Conservation (phyloP, 176 grass and related monocot genomes). For the Secale cereale region DNA sequence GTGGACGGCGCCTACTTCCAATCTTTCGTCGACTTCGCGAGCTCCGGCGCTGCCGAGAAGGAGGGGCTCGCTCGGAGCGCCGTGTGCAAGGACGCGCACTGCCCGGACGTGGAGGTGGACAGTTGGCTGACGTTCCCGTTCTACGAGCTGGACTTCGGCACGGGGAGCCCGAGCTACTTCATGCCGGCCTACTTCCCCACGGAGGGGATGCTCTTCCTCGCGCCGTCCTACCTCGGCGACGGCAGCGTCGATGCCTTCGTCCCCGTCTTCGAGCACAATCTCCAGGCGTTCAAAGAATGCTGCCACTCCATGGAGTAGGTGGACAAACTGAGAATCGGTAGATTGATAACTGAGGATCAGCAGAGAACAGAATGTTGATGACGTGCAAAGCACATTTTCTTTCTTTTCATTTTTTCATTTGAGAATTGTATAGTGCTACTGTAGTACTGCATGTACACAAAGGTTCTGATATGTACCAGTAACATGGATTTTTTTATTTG, state of each 20-base stretch:
- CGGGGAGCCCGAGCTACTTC: slow-evolving; percentile 62
- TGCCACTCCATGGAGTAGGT: slow-evolving; percentile 52
- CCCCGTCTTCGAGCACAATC: slow-evolving; percentile 52
- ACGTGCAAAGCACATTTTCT: too few species aligned
- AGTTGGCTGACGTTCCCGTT: slow-evolving; percentile 84
- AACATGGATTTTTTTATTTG: too few species aligned
- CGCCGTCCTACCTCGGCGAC: slow-evolving; percentile 59
- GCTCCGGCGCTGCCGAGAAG: slow-evolving; percentile 32
- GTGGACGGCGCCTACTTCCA: slow-evolving; percentile 70
- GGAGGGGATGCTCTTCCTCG: slow-evolving; percentile 62
- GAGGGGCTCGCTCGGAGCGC: slow-evolving; percentile 47
- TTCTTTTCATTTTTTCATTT: too few species aligned
- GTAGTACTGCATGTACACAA: too few species aligned
- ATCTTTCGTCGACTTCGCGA: slow-evolving; percentile 69
- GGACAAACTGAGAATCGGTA: too few species aligned
- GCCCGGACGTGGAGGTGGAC: slow-evolving; percentile 73
- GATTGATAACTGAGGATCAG: too few species aligned
- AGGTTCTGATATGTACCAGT: too few species aligned
- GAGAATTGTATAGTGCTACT: too few species aligned
- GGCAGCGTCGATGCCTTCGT: slow-evolving; percentile 74
- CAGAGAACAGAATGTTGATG: too few species aligned
- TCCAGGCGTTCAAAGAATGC: slow-evolving; percentile 53
- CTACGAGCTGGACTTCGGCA: slow-evolving; percentile 72
- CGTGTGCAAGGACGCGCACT: slow-evolving; percentile 36
- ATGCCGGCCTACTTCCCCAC: slow-evolving; percentile 64